A percentile compares a stretch with the other conserved stretches of the same genome.
Evolutionary conservation across 768 basidiomycete species (phyloP).

Genomic region (Lentinus tigrinus): DNA sequence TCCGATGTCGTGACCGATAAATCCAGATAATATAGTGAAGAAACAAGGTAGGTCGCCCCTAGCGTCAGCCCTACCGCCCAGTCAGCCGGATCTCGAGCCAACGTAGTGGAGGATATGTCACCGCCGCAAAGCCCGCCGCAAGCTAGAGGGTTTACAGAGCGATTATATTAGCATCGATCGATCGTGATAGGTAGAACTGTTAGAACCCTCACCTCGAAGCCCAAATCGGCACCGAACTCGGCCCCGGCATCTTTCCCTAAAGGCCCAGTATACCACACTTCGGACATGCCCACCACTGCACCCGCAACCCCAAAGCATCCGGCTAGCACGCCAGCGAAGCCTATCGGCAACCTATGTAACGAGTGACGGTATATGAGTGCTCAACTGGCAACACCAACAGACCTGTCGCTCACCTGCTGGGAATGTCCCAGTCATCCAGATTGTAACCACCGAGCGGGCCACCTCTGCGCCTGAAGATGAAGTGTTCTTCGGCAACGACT

Average conservation of each 20-base stretch:
- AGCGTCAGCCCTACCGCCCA: constrained; percentile 30
- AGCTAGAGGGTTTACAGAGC: constrained; percentile 28
- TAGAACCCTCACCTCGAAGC: constrained; percentile 44
- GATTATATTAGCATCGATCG: not conserved
- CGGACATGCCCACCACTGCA: constrained; percentile 53
- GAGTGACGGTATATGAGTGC: not conserved
- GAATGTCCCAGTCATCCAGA: constrained; percentile 46
- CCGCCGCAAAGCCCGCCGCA: constrained; percentile 44
- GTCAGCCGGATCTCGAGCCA: constrained; percentile 48
- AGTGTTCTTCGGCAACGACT: constrained; percentile 49
- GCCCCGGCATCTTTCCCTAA: constrained; percentile 42
- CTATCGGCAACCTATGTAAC: constrained; percentile 42
- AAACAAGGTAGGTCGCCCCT: not conserved
- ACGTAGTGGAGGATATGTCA: constrained; percentile 46
- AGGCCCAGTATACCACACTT: constrained; percentile 53
- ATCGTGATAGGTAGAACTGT: not conserved
- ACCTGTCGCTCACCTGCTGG: constrained; percentile 29
- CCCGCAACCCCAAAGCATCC: constrained; percentile 46
- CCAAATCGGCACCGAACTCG: constrained; percentile 49
- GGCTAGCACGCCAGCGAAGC: constrained; percentile 47
- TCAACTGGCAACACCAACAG: too few relatives aligned
- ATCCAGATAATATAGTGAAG: not conserved
- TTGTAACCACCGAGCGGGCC: constrained; percentile 51
- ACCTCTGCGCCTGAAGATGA: constrained; percentile 43
- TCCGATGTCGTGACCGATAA: not conserved